Conservation (phyloP, 805 yeast genomes). For the Candida piceae region DNA sequence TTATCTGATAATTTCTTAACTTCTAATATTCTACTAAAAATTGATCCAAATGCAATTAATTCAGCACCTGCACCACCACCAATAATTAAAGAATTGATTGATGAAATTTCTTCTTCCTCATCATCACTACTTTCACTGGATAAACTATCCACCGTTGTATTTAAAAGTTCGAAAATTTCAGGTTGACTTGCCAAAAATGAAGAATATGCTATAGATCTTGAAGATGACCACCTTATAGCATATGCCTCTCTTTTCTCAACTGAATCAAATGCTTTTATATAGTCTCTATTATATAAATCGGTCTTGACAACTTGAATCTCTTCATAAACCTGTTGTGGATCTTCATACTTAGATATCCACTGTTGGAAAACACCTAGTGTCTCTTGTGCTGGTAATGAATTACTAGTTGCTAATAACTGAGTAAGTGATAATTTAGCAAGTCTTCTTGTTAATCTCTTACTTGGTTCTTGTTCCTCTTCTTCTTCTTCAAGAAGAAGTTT, state of each 20-base stretch:
- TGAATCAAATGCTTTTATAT: constrained; percentile 59
- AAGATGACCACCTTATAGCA: constrained; percentile 81
- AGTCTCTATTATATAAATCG: constrained; percentile 65
- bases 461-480: constrained; percentile 18
- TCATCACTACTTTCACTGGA: background rate
- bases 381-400: constrained; percentile 31
- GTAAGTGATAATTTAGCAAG: constrained; percentile 1
- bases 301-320: constrained; percentile 67
- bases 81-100: constrained; percentile 44
- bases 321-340: constrained; percentile 32
- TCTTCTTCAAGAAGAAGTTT: constrained; percentile 10
- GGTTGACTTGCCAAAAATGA: constrained; percentile 54
- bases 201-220: constrained; percentile 70
- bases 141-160: background rate
- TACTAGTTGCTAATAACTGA: constrained; percentile 17
- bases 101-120: constrained; percentile 13
- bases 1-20: constrained; percentile 5
- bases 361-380: constrained; percentile 27
- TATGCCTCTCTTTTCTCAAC: constrained; percentile 69
- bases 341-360: constrained; percentile 29
- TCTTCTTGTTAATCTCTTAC: constrained; percentile 3
- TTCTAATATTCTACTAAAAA: constrained; percentile 37
- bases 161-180: constrained; percentile 35
- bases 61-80: constrained; percentile 95
- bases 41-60: constrained; percentile 56